A percentile compares a stretch with the other conserved stretches of the same genome.
Evolutionary conservation across 495 filamentous ascomycete species (phyloP).

Genomic region (Daldinia bambusicola): DNA sequence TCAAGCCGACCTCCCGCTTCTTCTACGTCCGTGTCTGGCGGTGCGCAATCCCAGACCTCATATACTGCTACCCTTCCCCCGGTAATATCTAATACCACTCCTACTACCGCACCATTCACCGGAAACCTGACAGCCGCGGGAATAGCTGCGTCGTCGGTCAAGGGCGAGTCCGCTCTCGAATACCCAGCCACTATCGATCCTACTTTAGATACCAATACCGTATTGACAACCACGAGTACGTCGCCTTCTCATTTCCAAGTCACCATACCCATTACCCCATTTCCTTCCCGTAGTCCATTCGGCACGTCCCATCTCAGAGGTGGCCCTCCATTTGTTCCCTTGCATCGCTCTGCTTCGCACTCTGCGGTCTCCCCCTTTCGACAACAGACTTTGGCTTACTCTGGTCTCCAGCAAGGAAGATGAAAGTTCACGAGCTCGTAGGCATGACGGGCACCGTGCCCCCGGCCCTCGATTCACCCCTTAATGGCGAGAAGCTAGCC

Average conservation of each 20-base stretch:
- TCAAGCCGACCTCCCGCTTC: conserved; percentile 57
- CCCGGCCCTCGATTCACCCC: conserved; percentile 66
- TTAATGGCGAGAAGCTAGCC: conserved; percentile 65
- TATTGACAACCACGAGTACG: conserved; percentile 50
- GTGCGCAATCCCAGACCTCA: conserved; percentile 33
- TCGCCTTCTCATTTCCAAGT: conserved; percentile 54
- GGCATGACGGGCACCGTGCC: conserved; percentile 71
- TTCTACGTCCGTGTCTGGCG: conserved; percentile 43
- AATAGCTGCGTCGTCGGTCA: conserved; percentile 64
- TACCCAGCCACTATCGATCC: conserved; percentile 80
- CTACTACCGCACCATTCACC: conserved; percentile 35
- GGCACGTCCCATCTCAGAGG: conserved; percentile 56
- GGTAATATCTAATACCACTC: conserved; percentile 46
- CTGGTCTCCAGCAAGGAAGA: conserved; percentile 69
- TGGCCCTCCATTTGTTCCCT: conserved; percentile 48
- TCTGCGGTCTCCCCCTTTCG: conserved; percentile 44
- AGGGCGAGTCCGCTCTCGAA: conserved; percentile 69
- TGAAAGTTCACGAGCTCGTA: conserved; percentile 81
- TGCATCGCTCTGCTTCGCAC: conserved; percentile 40
- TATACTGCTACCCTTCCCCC: conserved; percentile 42
- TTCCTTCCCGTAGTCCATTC: conserved; percentile 43
- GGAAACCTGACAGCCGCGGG: conserved; percentile 51
- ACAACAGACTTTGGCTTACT: conserved; percentile 58
- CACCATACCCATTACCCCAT: conserved; percentile 43
- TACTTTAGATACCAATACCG: conserved; percentile 69